Evolutionary conservation across 768 basidiomycete genomes (phyloP).

Genomic region (Lactarius quietus): DNA sequence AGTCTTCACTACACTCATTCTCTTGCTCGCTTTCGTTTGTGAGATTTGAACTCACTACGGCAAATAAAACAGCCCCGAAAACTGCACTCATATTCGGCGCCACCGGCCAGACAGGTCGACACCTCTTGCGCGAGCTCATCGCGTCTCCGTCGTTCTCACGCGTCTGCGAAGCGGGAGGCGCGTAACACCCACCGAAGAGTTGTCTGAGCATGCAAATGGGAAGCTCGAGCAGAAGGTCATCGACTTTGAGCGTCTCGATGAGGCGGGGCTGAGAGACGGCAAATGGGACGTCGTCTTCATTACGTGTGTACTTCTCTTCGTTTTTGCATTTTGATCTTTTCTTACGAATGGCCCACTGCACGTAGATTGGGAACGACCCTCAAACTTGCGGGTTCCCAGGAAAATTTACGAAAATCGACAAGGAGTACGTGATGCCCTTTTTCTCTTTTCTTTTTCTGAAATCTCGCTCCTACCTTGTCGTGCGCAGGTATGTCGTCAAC

Average conservation of each 20-base stretch:
- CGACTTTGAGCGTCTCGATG: slow-evolving; percentile 63
- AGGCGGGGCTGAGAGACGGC: slow-evolving; percentile 47
- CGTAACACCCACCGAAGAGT: slow-evolving; percentile 44
- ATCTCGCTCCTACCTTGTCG: no score
- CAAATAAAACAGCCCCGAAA: neutral
- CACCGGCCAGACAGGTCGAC: slow-evolving; percentile 65
- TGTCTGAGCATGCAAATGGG: slow-evolving; percentile 39
- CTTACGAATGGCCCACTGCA: neutral
- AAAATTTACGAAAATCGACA: slow-evolving; percentile 74
- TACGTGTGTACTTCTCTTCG: slow-evolving; percentile 40
- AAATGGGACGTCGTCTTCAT: slow-evolving; percentile 78
- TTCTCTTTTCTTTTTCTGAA: no score
- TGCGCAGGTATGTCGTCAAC: slow-evolving; percentile 63
- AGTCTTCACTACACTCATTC: neutral
- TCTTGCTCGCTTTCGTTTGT: neutral
- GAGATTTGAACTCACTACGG: neutral
- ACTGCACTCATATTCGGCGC: slow-evolving; percentile 72
- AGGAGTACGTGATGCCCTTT: slow-evolving; percentile 46
- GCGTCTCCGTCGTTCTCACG: slow-evolving; percentile 49
- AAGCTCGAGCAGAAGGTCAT: slow-evolving; percentile 68
- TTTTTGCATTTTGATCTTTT: no score
- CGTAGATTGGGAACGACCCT: slow-evolving; percentile 62
- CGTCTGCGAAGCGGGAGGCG: slow-evolving; percentile 67
- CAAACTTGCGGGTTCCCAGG: slow-evolving; percentile 56
- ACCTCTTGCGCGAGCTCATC: slow-evolving; percentile 60